Evolutionary conservation across 768 basidiomycete genomes (phyloP), one percentile per base, ranked within the genome.

Genomic region (Neoboletus magnificus): DNA sequence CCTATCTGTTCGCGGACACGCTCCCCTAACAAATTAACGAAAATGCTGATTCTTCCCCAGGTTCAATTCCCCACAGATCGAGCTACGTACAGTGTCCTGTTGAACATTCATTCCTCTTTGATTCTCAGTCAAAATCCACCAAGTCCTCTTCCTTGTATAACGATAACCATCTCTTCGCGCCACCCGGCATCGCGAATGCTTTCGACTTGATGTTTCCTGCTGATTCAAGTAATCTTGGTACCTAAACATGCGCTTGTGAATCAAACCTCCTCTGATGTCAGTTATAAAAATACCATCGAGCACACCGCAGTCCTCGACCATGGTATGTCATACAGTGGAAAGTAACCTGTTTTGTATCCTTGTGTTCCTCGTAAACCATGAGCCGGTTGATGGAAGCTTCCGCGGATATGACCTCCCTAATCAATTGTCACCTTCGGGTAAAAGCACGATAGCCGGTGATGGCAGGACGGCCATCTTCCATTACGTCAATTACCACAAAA

Each of bases 361-460:
- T 69, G 59, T 79, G 75, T 49, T 71, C 68, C 30, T 77, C 71
- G 25, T 76, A 72, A 60, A 83, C n/a, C n/a, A n/a, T 83, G 78
- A 0, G 82, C 83, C 2, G 74, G 70, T 55, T 67, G 74, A 35
- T 83, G 77, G 50, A 74, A 59, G 51, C 82, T 83, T 58, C 78
- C 79, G 32, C 74, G 71, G 33, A 85, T 74, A 56, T 82, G 80
- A 1, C 82, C 81, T 1, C 81, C 79, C 82, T 84, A 50, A 37
- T 35, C n/a, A 25, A 52, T 33, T 12, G n/a, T 52, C 27, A 53
- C 22, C 11, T 39, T 36, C 13, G 12, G 22, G 27, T 1, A 10
- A 48, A 23, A 8, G 27, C 20, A 16, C 11, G n/a, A 39, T 4
- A 1, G 10, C 32, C 4, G 20, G 23, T 25, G 15, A n/a, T 5